These are phyloP conservation scores for Lachnellula cervina DNA, from an alignment of 2,329 filamentous ascomycete genomes.

Conservation along the genomic window DNA sequence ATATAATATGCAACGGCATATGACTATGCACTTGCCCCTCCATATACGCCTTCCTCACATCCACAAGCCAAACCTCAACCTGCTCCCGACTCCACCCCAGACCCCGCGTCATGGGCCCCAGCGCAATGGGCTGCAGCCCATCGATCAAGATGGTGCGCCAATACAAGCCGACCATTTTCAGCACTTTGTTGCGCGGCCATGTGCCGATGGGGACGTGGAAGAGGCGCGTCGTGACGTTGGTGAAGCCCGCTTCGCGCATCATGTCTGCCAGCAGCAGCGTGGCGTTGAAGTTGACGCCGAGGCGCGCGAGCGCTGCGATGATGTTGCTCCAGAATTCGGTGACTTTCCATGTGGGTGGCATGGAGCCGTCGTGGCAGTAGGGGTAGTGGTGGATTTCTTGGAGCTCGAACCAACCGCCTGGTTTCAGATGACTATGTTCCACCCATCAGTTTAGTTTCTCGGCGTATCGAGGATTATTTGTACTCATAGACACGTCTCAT, in stretches of 20 bases:
- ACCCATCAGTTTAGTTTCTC: slow-evolving; percentile 3
- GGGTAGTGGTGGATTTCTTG: slow-evolving; percentile 50
- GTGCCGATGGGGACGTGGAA: slow-evolving; percentile 44
- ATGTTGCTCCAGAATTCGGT: slow-evolving; percentile 45
- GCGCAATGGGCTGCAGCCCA: slow-evolving; percentile 46
- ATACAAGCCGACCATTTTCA: slow-evolving; percentile 49
- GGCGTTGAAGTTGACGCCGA: slow-evolving; percentile 45
- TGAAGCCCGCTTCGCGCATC: slow-evolving; percentile 48
- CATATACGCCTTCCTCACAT: slow-evolving; percentile 45
- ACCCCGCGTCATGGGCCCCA: slow-evolving; percentile 48
- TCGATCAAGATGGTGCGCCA: slow-evolving; percentile 47
- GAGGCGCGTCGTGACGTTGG: slow-evolving; percentile 39
- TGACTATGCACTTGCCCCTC: slow-evolving; percentile 40
- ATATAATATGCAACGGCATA: slow-evolving; percentile 52
- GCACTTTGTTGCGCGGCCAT: slow-evolving; percentile 39
- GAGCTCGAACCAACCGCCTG: slow-evolving; percentile 51
- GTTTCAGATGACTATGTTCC: slow-evolving; percentile 42
- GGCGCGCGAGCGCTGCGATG: slow-evolving; percentile 37
- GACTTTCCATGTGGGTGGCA: slow-evolving; percentile 39
- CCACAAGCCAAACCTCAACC: slow-evolving; percentile 44
- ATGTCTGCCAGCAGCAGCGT: slow-evolving; percentile 38
- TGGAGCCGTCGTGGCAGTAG: slow-evolving; percentile 37
- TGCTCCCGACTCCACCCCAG: slow-evolving; percentile 45
- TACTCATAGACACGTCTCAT: slow-evolving; percentile 45
- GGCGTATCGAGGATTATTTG: slow-evolving; percentile 14